These are phyloP conservation scores for Strobilomyces dryophilus DNA, from an alignment of 768 basidiomycete species.

Conservation along the genomic window DNA sequence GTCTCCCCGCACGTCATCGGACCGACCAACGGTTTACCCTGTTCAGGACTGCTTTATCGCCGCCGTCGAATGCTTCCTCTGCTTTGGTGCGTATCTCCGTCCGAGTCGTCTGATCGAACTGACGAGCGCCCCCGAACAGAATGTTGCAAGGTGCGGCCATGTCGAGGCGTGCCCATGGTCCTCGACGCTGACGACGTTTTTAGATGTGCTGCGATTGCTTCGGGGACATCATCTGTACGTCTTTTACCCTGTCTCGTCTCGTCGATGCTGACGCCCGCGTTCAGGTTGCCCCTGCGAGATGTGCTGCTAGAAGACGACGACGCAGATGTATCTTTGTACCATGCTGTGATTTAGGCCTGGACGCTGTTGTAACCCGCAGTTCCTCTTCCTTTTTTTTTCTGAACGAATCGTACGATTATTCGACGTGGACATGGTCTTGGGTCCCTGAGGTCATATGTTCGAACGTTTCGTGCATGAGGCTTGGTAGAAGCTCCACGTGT, in stretches of 20 bases:
- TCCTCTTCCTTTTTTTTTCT: neutral
- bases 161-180: neutral
- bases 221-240: constrained; percentile 69
- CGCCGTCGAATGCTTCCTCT: constrained; percentile 61
- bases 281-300: constrained; percentile 79
- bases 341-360: constrained; percentile 1
- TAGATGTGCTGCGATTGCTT: constrained; percentile 69
- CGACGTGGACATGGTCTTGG: neutral
- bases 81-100: constrained; percentile 51
- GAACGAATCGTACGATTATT: neutral
- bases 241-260: neutral
- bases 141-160: constrained; percentile 57
- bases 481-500: neutral
- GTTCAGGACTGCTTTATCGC: constrained; percentile 65
- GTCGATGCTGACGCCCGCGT: neutral
- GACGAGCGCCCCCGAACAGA: constrained; percentile 36
- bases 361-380: no score
- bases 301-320: constrained; percentile 52
- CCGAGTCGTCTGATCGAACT: neutral
- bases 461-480: neutral
- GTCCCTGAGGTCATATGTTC: neutral
- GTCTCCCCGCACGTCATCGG: neutral
- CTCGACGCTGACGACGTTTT: neutral
- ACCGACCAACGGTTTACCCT: neutral
- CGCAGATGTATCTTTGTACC: neutral